Evolutionary conservation across 1,284 basidiomycete species (phyloP).

Genomic region (Pseudozyma hubeiensis): DNA sequence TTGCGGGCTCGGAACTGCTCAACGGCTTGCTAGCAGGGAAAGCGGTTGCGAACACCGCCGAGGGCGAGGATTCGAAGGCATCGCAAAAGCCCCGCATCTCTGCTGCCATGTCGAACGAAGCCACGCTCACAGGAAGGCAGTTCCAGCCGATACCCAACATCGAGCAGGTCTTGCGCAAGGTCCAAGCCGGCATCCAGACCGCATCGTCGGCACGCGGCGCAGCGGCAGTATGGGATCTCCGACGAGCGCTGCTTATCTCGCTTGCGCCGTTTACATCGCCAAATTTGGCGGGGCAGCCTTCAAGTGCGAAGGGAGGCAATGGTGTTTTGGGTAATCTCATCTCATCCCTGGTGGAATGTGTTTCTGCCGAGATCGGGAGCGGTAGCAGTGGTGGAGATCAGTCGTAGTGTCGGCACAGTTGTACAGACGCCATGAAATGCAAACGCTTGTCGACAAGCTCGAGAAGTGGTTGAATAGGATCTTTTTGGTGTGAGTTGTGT

Average conservation of each 20-base stretch:
- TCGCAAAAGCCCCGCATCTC: not conserved
- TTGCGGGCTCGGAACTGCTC: slow-evolving; percentile 24
- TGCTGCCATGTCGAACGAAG: not conserved
- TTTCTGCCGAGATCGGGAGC: too few species aligned
- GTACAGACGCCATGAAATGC: too few species aligned
- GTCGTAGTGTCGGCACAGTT: too few species aligned
- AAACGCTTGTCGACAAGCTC: too few species aligned
- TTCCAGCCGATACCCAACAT: slow-evolving; percentile 37
- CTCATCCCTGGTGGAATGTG: too few species aligned
- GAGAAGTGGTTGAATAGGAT: too few species aligned
- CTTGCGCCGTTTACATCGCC: not conserved
- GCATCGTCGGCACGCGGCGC: not conserved
- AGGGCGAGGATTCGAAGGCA: not conserved
- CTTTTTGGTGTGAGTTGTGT: too few species aligned
- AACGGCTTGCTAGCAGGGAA: slow-evolving; percentile 19
- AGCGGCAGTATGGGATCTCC: slow-evolving; percentile 19
- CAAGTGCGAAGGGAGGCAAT: too few species aligned
- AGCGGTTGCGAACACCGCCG: not conserved
- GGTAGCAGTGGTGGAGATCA: too few species aligned
- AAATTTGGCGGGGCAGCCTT: too few species aligned
- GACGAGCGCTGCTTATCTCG: slow-evolving; percentile 31
- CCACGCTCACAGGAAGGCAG: slow-evolving; percentile 11
- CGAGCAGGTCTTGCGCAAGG: slow-evolving; percentile 21
- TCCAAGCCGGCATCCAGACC: not conserved
- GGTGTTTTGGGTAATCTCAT: too few species aligned